These are phyloP conservation scores for Thelonectria blattea DNA, from an alignment of 2,329 filamentous ascomycete genomes.

Conservation along the genomic window DNA sequence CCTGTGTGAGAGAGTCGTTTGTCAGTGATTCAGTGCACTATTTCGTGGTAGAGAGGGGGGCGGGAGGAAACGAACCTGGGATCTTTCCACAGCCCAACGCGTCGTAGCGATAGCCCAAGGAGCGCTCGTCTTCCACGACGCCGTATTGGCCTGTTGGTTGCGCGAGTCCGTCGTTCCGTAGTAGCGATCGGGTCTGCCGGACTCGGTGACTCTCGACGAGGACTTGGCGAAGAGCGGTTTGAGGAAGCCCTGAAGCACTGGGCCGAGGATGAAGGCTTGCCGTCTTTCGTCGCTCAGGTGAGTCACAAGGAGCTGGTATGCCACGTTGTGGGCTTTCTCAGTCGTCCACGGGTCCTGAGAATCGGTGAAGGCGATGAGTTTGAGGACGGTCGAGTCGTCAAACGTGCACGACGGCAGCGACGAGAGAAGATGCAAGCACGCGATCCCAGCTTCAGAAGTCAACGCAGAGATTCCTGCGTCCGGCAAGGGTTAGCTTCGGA, in stretches of 20 bases:
- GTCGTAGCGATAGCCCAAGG: slow-evolving; percentile 35
- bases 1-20: slow-evolving; percentile 42
- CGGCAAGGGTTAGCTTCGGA: background rate
- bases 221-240: slow-evolving; percentile 70
- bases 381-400: slow-evolving; percentile 38
- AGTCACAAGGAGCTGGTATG: slow-evolving; percentile 42
- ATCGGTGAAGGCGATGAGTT: slow-evolving; percentile 42
- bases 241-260: slow-evolving; percentile 67
- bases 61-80: slow-evolving; percentile 51
- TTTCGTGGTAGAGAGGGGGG: background rate
- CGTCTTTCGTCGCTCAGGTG: slow-evolving; percentile 31
- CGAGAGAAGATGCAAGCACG: slow-evolving; percentile 38
- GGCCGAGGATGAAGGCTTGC: slow-evolving; percentile 55
- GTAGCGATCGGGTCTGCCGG: slow-evolving; percentile 41
- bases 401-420: slow-evolving; percentile 11
- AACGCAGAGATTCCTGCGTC: slow-evolving; percentile 7
- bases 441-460: slow-evolving; percentile 36
- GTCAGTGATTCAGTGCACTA: slow-evolving; percentile 2
- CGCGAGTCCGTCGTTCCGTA: slow-evolving; percentile 9
- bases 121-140: slow-evolving; percentile 35
- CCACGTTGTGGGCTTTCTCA: slow-evolving; percentile 35
- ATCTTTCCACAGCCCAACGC: slow-evolving; percentile 61
- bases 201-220: slow-evolving; percentile 47
- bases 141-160: slow-evolving; percentile 6
- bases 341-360: slow-evolving; percentile 48